Percentiles rank a stretch among this genome's conserved stretches.
phyloP scores from a whole-genome alignment of 805 yeast species.

The Candida insectorum region DNA sequence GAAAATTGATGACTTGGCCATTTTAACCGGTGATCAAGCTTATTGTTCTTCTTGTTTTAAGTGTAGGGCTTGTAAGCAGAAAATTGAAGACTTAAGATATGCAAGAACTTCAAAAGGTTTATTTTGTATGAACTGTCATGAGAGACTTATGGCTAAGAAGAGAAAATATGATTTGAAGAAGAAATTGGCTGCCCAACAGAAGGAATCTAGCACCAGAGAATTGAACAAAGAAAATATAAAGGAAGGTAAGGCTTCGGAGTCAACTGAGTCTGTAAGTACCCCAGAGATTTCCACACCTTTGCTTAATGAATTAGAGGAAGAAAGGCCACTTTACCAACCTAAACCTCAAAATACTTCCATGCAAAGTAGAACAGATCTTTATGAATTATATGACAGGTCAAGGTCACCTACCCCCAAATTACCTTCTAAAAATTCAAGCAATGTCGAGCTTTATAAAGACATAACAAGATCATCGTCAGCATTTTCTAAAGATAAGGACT shows the following conservation, averaged over 20 bases:
- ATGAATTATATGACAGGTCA: constrained; percentile 13
- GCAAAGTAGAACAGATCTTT: constrained; percentile 11
- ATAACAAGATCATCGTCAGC: constrained; percentile 10
- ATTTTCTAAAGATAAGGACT: constrained; percentile 11
- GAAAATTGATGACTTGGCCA: constrained; percentile 90
- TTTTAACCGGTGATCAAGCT: constrained; percentile 91
- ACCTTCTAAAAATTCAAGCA: constrained; percentile 4
- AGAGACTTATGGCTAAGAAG: constrained; percentile 72
- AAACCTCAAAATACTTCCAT: constrained; percentile 9
- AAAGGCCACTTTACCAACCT: constrained; percentile 17
- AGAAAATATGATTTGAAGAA: constrained; percentile 55
- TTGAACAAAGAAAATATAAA: constrained; percentile 3
- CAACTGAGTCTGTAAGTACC: constrained; percentile 2
- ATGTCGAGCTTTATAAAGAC: constrained; percentile 4
- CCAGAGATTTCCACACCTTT: constrained; percentile 6
- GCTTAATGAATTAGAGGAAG: constrained; percentile 9
- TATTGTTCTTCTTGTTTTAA: constrained; percentile 88
- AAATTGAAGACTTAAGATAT: constrained; percentile 83
- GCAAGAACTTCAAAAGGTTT: constrained; percentile 92
- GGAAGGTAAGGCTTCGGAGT: not conserved
- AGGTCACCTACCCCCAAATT: constrained; percentile 12
- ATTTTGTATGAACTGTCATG: constrained; percentile 92
- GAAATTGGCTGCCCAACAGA: constrained; percentile 18
- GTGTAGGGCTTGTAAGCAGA: constrained; percentile 82
- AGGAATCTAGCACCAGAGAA: constrained; percentile 14